Conservation (phyloP, 2,329 filamentous ascomycete species). For the Clarireedia monteithiana region DNA sequence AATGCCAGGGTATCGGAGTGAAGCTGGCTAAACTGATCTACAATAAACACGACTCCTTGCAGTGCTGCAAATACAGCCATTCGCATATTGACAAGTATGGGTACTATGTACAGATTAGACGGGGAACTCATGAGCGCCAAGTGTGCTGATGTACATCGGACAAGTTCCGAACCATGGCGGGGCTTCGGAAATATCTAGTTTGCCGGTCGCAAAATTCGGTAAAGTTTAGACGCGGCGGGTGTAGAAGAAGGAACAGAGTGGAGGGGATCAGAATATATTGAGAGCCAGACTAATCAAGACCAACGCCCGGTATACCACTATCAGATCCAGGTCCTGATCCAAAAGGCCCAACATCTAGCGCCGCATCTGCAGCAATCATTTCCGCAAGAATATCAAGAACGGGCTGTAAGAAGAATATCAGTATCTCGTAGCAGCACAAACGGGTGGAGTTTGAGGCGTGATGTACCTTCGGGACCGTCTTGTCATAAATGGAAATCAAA, state of each 20-base stretch:
- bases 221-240: background rate
- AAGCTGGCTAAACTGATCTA: conserved; percentile 5
- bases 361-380: conserved; percentile 91
- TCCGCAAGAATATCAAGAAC: conserved; percentile 94
- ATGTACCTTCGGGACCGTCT: conserved; percentile 86
- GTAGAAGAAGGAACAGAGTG: conserved; percentile 13
- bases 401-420: conserved; percentile 43
- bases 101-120: conserved; percentile 25
- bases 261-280: conserved; percentile 8
- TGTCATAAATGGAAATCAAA: conserved; percentile 94
- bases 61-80: conserved; percentile 13
- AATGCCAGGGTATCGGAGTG: background rate
- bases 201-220: conserved; percentile 4
- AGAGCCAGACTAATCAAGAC: conserved; percentile 25
- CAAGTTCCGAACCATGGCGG: conserved; percentile 2
- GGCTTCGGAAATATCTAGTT: conserved; percentile 11
- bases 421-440: no score
- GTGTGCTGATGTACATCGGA: conserved; percentile 23
- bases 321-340: conserved; percentile 23
- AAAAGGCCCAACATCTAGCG: conserved; percentile 49
- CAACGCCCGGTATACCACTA: conserved; percentile 24
- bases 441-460: no score
- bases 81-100: conserved; percentile 19
- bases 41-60: conserved; percentile 15
- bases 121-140: conserved; percentile 19